Percentiles rank a stretch among this genome's conserved stretches.
Conservation (phyloP, 371 early-diverging fungal species). For the Lichtheimia corymbifera region DNA sequence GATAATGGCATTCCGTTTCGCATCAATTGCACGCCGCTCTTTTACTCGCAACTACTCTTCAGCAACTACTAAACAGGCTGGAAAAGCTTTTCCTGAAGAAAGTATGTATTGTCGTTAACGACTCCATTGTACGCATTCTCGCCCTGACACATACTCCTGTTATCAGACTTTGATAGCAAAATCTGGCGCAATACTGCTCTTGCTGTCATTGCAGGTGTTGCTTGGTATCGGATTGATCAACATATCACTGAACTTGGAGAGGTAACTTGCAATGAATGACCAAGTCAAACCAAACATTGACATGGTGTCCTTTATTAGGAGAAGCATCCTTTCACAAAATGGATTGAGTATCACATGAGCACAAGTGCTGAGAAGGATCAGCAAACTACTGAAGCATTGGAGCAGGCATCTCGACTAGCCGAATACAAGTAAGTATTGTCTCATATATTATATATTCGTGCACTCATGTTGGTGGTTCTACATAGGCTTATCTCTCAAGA, state of each 20-base stretch:
- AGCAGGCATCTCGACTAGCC: constrained; percentile 33
- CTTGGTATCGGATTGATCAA: constrained; percentile 40
- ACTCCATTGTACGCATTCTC: neutral
- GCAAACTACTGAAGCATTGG: constrained; percentile 26
- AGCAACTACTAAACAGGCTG: no score
- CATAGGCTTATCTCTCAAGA: constrained; percentile 42
- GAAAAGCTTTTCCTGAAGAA: constrained; percentile 21
- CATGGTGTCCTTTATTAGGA: constrained; percentile 23
- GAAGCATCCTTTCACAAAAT: constrained; percentile 48
- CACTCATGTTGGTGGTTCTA: neutral
- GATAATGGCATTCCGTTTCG: neutral
- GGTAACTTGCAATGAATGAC: constrained; percentile 3
- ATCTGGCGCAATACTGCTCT: constrained; percentile 46
- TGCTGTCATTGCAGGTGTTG: constrained; percentile 41
- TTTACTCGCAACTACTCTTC: no score
- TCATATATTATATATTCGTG: no score
- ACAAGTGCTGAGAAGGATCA: constrained; percentile 33
- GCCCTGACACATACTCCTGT: neutral
- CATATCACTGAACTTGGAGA: constrained; percentile 23
- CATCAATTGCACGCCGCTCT: no score
- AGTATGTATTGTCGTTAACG: constrained; percentile 16
- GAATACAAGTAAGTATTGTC: constrained; percentile 36
- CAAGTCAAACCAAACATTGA: neutral
- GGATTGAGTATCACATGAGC: constrained; percentile 53
- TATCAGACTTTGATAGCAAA: constrained; percentile 24